Evolutionary conservation across 2,329 filamentous ascomycete species (phyloP).

Genomic region (Botrytis elliptica): DNA sequence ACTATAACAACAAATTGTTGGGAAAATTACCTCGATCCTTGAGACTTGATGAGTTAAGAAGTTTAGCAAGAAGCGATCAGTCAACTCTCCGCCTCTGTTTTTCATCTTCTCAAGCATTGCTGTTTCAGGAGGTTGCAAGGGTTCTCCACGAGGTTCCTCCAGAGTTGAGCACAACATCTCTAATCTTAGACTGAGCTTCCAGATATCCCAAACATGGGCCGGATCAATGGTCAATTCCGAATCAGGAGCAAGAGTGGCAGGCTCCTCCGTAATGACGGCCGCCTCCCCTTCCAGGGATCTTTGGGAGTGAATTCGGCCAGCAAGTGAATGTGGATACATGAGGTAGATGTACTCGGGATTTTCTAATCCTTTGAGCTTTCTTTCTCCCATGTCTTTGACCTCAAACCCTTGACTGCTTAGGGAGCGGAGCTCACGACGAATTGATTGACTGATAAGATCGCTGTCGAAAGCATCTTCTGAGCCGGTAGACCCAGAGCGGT

Average conservation of each 20-base stretch:
- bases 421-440: conserved; percentile 82
- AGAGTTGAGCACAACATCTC: conserved; percentile 91
- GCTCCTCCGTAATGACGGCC: conserved; percentile 47
- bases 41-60: conserved; percentile 95
- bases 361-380: conserved; percentile 93
- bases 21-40: conserved; percentile 76
- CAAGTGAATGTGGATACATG: conserved; percentile 86
- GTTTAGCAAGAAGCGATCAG: conserved; percentile 82
- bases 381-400: conserved; percentile 93
- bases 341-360: conserved; percentile 96
- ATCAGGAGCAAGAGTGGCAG: conserved; percentile 62
- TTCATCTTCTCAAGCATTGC: conserved; percentile 75
- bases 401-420: conserved; percentile 92
- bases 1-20: conserved; percentile 15
- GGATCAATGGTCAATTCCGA: conserved; percentile 74
- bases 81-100: conserved; percentile 75
- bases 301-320: conserved; percentile 74
- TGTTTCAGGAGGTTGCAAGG: conserved; percentile 76
- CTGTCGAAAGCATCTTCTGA: conserved; percentile 75
- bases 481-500: conserved; percentile 64
- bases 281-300: conserved; percentile 32
- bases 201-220: conserved; percentile 76
- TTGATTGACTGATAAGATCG: conserved; percentile 70
- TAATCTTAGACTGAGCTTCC: conserved; percentile 82
- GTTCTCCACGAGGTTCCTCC: conserved; percentile 60